phyloP scores from a whole-genome alignment of 257 asterid species.

The Solanum clarkiae region DNA sequence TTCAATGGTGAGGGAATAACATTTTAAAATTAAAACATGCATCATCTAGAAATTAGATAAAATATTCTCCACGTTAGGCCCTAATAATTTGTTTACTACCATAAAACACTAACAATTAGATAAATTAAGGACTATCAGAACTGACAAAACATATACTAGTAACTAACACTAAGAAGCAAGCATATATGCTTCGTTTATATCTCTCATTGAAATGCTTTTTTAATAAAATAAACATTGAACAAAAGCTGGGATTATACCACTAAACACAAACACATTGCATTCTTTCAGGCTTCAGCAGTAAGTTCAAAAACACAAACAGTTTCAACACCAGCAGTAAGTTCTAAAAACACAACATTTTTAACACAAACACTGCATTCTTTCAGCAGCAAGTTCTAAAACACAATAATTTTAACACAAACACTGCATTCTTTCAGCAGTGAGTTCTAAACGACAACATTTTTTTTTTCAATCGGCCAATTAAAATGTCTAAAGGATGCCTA shows the following conservation, averaged over 20 bases:
- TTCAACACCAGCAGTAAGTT: background rate
- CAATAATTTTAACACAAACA: background rate
- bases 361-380: background rate
- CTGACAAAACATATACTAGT: no score
- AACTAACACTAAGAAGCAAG: no score
- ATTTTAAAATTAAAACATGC: background rate
- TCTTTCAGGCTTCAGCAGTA: background rate
- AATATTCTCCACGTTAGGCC: background rate
- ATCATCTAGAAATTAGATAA: background rate
- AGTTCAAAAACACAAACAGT: background rate
- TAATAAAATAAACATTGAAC: background rate
- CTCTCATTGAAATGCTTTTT: background rate
- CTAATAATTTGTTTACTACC: background rate
- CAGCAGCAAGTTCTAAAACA: background rate
- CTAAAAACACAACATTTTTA: background rate
- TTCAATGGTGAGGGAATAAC: background rate
- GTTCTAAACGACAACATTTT: background rate
- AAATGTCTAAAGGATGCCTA: no score
- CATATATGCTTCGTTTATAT: no score
- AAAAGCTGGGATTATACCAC: background rate
- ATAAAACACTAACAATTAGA: background rate
- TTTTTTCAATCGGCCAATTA: no score
- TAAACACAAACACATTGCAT: background rate
- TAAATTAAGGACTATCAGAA: no score
- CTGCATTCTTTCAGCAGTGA: background rate